Evolutionary conservation across 768 basidiomycete genomes (phyloP).

Genomic region (Phlebiopsis gigantea): DNA sequence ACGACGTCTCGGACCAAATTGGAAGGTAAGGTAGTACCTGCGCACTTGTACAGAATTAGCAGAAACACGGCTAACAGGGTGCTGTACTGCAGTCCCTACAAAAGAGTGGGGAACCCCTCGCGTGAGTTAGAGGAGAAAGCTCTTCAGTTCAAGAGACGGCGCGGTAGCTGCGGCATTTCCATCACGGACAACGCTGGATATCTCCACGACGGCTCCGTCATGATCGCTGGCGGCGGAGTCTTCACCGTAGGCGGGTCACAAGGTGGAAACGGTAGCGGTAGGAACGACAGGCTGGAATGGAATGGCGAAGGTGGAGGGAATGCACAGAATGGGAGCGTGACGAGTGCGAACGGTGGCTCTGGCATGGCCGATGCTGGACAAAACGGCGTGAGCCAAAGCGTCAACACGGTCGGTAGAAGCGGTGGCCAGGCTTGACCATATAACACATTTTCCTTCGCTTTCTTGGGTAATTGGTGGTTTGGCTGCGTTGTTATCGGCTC

Average conservation of each 20-base stretch:
- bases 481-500: no score
- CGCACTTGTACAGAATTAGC: neutral
- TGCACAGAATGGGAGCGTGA: neutral
- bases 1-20: neutral
- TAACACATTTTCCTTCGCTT: no score
- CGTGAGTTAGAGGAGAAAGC: neutral
- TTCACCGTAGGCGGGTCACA: neutral
- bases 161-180: neutral
- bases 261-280: conserved; percentile 2
- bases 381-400: conserved; percentile 4
- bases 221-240: neutral
- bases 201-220: neutral
- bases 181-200: neutral
- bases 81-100: no score
- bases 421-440: neutral
- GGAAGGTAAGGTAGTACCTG: neutral
- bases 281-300: neutral
- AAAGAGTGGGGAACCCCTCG: neutral
- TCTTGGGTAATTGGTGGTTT: no score
- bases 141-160: neutral
- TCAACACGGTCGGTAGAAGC: conserved; percentile 4
- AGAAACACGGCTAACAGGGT: no score
- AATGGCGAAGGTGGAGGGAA: conserved; percentile 6
- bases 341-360: conserved; percentile 1
- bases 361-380: neutral